These are phyloP conservation scores for Oehlia diaphana DNA, from an alignment of 192 early-diverging fungal species.

Conservation along the genomic window DNA sequence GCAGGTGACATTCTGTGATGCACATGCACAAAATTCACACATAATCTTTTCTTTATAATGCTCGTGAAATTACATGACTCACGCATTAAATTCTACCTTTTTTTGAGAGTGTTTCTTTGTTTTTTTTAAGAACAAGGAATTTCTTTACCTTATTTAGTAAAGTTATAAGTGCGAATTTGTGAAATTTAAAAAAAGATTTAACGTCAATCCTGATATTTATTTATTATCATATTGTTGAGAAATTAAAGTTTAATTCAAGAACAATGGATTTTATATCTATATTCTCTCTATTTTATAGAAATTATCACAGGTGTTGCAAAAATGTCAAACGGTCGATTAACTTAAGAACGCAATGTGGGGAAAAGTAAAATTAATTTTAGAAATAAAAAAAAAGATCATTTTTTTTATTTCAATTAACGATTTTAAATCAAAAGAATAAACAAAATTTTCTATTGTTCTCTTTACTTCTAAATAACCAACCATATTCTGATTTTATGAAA, in stretches of 20 bases:
- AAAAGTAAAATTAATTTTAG: no score
- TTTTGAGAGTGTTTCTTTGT: neutral
- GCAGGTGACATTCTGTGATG: neutral
- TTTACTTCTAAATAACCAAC: neutral
- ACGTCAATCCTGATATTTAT: neutral
- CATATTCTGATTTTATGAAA: neutral
- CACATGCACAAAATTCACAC: neutral
- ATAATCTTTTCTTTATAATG: neutral
- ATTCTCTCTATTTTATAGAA: no score
- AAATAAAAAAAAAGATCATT: no score
- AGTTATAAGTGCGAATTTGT: no score
- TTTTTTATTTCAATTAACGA: neutral
- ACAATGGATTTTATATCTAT: neutral
- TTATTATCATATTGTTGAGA: neutral
- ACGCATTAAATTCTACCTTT: neutral
- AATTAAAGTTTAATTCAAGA: neutral
- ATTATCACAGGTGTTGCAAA: neutral
- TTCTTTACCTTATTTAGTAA: neutral
- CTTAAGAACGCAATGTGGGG: no score
- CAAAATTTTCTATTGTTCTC: neutral
- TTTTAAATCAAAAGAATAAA: neutral
- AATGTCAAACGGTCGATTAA: neutral
- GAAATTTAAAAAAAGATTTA: no score
- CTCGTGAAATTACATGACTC: neutral
- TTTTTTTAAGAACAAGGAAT: neutral